Evolutionary conservation across 2,329 filamentous ascomycete genomes (phyloP), one percentile per base, ranked within the genome.

Genomic region (Sphaerulina vaccinii): DNA sequence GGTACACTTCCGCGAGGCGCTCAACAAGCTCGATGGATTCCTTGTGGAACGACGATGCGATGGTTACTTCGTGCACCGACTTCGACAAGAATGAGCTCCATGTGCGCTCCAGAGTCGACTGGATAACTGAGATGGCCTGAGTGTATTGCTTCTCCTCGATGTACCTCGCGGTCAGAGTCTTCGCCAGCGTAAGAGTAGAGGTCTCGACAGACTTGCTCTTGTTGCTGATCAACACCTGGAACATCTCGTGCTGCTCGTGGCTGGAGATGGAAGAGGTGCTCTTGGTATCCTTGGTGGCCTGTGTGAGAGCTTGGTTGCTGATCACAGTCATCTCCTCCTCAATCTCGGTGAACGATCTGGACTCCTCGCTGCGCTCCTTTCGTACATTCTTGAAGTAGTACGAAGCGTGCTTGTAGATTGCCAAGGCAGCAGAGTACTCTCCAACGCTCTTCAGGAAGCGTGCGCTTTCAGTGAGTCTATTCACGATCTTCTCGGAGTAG

Each of bases 11-110:
- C 0, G 71, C 73, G 15, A 81, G 68, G 1, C 68, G 68, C 50
- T 76, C 71, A 2, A 76, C 75, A 2, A 79, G 67, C 11, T 74
- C 68, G 3, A 80, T 68, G 5, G 70, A 73, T 53, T 74, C 70
- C n/a, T 78, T 71, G 1, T 72, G 63, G 53, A 76, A 70, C 1
- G 68, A 68, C 1, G 66, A 59, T 0, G 75, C 73, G 23, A 78
- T 66, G 1, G 66, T 66, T 1, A 79, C 72, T 36, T 58, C 56
- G 11, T 62, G 56, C 13, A 75, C 63, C 0, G 73, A 75, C 15
- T 67, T 65, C 10, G 73, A 68, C 40, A 79, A 72, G 49, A 80
- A 68, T 0, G 71, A 71, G 1, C 72, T 68, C 77, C 77, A 79
- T 3, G 74, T 70, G 4, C 68, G 66, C 33, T 70, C 68, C 23